Evolutionary conservation across 2,329 filamentous ascomycete genomes (phyloP).

Genomic region (Botryotinia narcissicola): DNA sequence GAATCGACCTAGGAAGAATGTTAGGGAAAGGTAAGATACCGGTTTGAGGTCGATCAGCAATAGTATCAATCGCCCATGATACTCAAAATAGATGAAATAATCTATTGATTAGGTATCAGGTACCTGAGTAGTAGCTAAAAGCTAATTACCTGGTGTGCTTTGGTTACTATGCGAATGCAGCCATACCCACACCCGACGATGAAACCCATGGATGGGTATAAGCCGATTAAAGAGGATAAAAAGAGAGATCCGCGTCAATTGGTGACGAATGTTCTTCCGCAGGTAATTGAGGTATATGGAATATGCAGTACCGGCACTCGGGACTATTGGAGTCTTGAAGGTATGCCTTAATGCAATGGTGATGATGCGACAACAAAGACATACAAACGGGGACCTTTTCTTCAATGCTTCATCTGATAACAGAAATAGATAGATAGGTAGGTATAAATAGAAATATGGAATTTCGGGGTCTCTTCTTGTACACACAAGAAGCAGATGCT

Average conservation of each 20-base stretch:
- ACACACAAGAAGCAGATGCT: not conserved
- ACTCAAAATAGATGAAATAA: conserved; percentile 3
- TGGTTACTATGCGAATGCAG: not conserved
- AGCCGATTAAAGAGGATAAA: not conserved
- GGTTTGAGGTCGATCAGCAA: not conserved
- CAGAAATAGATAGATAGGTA: not conserved
- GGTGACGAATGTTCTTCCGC: not conserved
- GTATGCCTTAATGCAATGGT: not conserved
- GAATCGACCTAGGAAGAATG: not conserved
- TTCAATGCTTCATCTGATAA: not conserved
- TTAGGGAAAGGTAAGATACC: not conserved
- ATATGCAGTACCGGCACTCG: not conserved
- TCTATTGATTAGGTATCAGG: not conserved
- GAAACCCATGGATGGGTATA: not conserved
- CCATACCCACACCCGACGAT: not conserved
- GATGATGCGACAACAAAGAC: not conserved
- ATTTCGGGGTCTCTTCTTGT: not conserved
- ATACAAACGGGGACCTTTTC: not conserved
- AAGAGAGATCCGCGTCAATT: not conserved
- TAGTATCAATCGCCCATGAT: not conserved
- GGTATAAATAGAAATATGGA: not conserved
- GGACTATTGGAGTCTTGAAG: not conserved
- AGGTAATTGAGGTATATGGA: not conserved
- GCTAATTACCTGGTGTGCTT: not conserved
- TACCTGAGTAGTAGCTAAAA: not conserved